phyloP scores from a whole-genome alignment of 257 asterid species.

The Fraxinus americana region DNA sequence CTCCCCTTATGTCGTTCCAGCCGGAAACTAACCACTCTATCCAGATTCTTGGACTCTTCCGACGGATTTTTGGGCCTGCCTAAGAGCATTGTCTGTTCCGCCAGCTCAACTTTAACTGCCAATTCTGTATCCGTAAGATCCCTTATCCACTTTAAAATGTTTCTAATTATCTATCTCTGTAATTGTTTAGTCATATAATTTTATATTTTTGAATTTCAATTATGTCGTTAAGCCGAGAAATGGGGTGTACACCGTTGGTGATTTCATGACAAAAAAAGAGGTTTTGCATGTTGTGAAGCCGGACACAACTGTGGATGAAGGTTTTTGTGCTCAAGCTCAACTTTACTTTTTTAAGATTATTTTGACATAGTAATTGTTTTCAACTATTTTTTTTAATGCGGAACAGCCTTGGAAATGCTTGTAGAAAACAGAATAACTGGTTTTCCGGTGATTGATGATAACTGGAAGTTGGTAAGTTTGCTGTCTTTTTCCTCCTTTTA shows the following conservation, averaged over 20 bases:
- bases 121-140: slow-evolving; percentile 40
- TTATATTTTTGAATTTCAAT: background rate
- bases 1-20: slow-evolving; percentile 21
- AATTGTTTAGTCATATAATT: background rate
- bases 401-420: slow-evolving; percentile 76
- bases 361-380: background rate
- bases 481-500: background rate
- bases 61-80: slow-evolving; percentile 7
- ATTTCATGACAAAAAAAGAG: slow-evolving; percentile 75
- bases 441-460: slow-evolving; percentile 82
- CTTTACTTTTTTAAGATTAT: slow-evolving; percentile 3
- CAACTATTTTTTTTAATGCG: slow-evolving; percentile 1
- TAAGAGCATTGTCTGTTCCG: slow-evolving; percentile 30
- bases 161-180: background rate
- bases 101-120: slow-evolving; percentile 38
- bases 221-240: slow-evolving; percentile 46
- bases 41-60: slow-evolving; percentile 12
- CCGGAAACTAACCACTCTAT: slow-evolving; percentile 8
- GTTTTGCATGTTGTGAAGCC: slow-evolving; percentile 78
- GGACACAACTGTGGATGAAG: slow-evolving; percentile 73
- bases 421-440: slow-evolving; percentile 85
- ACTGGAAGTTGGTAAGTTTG: slow-evolving; percentile 73
- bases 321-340: slow-evolving; percentile 27
- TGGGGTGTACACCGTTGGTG: slow-evolving; percentile 77
- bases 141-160: slow-evolving; percentile 14